These are phyloP conservation scores for Cryoendolithus antarcticus DNA, from an alignment of 2,329 filamentous ascomycete genomes.

Conservation along the genomic window DNA sequence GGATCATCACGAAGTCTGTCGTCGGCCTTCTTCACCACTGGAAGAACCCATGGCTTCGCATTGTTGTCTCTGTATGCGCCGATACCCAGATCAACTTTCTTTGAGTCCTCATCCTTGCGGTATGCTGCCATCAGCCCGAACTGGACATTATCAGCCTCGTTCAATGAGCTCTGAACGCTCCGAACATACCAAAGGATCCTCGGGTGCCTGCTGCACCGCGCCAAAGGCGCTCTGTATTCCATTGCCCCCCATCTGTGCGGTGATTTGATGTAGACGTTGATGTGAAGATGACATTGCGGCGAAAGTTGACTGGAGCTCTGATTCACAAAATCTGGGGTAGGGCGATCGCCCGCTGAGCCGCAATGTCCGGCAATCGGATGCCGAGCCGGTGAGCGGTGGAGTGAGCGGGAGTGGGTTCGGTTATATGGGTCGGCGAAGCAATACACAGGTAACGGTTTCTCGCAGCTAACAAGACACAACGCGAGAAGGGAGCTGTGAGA, in stretches of 20 bases:
- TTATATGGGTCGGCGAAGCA: not conserved
- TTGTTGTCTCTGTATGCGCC: conserved; percentile 92
- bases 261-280: conserved; percentile 44
- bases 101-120: conserved; percentile 58
- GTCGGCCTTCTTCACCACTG: conserved; percentile 94
- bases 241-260: conserved; percentile 56
- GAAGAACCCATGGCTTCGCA: conserved; percentile 93
- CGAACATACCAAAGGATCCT: conserved; percentile 68
- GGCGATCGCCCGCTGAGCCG: not conserved
- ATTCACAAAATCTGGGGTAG: not conserved
- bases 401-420: not conserved
- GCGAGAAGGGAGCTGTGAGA: not conserved
- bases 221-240: conserved; percentile 56
- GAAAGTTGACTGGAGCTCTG: not conserved
- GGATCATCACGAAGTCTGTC: conserved; percentile 79
- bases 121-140: conserved; percentile 88
- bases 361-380: not conserved
- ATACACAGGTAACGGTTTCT: too few relatives aligned
- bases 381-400: not conserved
- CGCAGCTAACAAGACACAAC: not conserved
- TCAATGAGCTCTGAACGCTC: too few relatives aligned
- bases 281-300: conserved; percentile 21
- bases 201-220: conserved; percentile 76
- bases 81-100: conserved; percentile 91
- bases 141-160: too few relatives aligned